A percentile compares a stretch with the other conserved stretches of the same genome.
Conservation (phyloP, 495 filamentous ascomycete species). For the Aspergillus cavernicola region DNA sequence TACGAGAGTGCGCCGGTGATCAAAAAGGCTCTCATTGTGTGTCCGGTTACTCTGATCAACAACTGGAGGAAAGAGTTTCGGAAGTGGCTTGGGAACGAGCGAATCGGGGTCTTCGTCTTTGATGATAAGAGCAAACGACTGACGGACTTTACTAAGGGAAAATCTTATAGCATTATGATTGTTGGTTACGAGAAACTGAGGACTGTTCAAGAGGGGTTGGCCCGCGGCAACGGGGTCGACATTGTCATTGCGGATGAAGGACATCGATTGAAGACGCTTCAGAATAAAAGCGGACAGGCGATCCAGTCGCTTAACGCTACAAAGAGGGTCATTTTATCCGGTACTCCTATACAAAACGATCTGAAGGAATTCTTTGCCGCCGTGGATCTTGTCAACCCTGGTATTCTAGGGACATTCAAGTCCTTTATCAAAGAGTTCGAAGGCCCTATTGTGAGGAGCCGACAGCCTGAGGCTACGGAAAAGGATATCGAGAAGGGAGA, state of each 20-base stretch:
- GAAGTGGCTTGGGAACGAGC: conserved; percentile 77
- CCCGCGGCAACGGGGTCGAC: conserved; percentile 61
- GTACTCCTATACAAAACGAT: conserved; percentile 80
- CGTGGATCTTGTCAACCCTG: conserved; percentile 78
- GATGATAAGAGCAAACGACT: conserved; percentile 63
- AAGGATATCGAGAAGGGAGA: conserved; percentile 74
- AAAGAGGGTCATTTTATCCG: conserved; percentile 66
- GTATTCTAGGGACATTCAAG: conserved; percentile 62
- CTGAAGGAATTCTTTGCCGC: conserved; percentile 74
- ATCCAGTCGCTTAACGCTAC: conserved; percentile 69
- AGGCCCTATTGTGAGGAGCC: conserved; percentile 64
- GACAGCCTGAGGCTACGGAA: conserved; percentile 64
- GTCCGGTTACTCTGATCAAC: conserved; percentile 72
- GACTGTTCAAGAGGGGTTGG: conserved; percentile 63
- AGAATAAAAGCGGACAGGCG: conserved; percentile 75
- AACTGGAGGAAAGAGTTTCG: conserved; percentile 79
- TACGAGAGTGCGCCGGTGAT: conserved; percentile 59
- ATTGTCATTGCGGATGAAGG: conserved; percentile 83
- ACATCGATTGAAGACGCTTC: conserved; percentile 74
- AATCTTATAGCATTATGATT: conserved; percentile 73
- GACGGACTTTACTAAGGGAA: conserved; percentile 75
- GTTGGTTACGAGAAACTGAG: conserved; percentile 79
- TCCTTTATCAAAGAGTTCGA: conserved; percentile 74
- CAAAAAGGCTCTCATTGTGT: conserved; percentile 78
- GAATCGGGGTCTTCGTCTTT: conserved; percentile 71